A percentile compares a stretch with the other conserved stretches of the same genome.
phyloP scores from a whole-genome alignment of 2,329 filamentous ascomycete genomes.

The Trichoderma hamatum region DNA sequence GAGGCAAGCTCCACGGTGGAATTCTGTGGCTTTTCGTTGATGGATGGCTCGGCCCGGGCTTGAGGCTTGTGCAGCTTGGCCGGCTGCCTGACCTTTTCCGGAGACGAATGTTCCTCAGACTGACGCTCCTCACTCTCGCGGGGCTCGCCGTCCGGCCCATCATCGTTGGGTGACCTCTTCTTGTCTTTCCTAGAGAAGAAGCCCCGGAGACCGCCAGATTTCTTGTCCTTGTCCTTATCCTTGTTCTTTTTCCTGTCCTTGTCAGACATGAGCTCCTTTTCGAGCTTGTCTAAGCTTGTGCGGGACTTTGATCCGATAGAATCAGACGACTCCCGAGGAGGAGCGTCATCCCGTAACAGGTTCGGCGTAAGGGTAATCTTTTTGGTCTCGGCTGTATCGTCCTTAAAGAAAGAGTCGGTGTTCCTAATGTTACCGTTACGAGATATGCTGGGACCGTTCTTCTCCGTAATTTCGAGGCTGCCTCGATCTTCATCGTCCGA shows the following conservation, averaged over 20 bases:
- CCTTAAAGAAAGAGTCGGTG: constrained; percentile 96
- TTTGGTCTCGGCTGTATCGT: constrained; percentile 91
- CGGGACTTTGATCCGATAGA: constrained; percentile 52
- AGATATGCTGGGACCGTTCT: constrained; percentile 63
- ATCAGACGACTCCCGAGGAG: constrained; percentile 55
- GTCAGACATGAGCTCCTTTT: constrained; percentile 60
- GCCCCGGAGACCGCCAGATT: constrained; percentile 59
- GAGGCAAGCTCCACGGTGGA: constrained; percentile 48
- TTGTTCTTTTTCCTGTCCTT: constrained; percentile 77
- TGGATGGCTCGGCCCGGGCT: constrained; percentile 53
- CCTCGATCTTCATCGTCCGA: constrained; percentile 47
- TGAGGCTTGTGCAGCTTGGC: constrained; percentile 74
- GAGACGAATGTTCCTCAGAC: constrained; percentile 49
- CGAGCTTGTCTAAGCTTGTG: constrained; percentile 72
- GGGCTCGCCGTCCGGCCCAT: constrained; percentile 63
- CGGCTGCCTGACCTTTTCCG: constrained; percentile 55
- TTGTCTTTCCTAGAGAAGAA: constrained; percentile 67
- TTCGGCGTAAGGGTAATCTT: constrained; percentile 97
- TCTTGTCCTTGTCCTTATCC: constrained; percentile 71
- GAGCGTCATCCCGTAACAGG: constrained; percentile 78
- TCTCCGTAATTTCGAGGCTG: constrained; percentile 70
- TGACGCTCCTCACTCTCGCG: constrained; percentile 49
- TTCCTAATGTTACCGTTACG: constrained; percentile 86
- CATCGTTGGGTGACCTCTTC: constrained; percentile 59
- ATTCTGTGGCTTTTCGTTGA: constrained; percentile 44